A percentile compares a stretch with the other conserved stretches of the same genome.
Evolutionary conservation across 306 rosid genomes (phyloP).

Genomic region (Cicer bijugum): DNA sequence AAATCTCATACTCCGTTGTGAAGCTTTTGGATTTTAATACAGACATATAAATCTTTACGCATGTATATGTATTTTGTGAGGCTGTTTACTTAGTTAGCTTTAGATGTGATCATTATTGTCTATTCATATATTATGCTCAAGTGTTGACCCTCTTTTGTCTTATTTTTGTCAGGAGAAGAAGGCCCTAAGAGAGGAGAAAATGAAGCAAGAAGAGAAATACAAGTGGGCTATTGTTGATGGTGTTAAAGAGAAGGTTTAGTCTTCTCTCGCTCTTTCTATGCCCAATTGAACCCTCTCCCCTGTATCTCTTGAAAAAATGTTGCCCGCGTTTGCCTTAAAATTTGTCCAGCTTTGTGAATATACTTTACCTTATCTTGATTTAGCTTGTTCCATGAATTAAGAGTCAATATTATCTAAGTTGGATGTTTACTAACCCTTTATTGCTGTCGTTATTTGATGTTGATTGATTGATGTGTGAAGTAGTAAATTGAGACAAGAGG

Average conservation of each 20-base stretch:
- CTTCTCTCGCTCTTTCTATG: not conserved
- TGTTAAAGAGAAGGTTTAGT: conserved; percentile 87
- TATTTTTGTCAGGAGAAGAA: conserved; percentile 76
- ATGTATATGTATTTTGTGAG: conserved; percentile 19
- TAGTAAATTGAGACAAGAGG: not conserved
- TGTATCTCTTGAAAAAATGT: not conserved
- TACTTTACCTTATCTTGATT: not conserved
- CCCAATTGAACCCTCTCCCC: not conserved
- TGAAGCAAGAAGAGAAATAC: conserved; percentile 86
- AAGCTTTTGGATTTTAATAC: not conserved
- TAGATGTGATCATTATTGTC: conserved; percentile 27
- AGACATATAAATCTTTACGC: not conserved
- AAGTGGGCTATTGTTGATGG: conserved; percentile 96
- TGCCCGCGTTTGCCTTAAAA: not conserved
- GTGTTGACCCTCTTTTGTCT: conserved; percentile 21
- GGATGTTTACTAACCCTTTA: not conserved
- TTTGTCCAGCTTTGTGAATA: conserved; percentile 1
- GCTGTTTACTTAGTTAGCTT: conserved; percentile 24
- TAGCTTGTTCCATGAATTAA: not conserved
- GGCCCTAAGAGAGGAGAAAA: conserved; percentile 76
- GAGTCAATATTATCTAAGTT: not conserved
- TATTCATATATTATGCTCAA: not conserved
- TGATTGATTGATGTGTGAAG: not conserved
- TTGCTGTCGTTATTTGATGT: not conserved
- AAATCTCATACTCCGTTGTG: conserved; percentile 31